Percentiles rank a stretch among this genome's conserved stretches.
phyloP scores from a whole-genome alignment of 306 rosid species.

The Prunus mume region DNA sequence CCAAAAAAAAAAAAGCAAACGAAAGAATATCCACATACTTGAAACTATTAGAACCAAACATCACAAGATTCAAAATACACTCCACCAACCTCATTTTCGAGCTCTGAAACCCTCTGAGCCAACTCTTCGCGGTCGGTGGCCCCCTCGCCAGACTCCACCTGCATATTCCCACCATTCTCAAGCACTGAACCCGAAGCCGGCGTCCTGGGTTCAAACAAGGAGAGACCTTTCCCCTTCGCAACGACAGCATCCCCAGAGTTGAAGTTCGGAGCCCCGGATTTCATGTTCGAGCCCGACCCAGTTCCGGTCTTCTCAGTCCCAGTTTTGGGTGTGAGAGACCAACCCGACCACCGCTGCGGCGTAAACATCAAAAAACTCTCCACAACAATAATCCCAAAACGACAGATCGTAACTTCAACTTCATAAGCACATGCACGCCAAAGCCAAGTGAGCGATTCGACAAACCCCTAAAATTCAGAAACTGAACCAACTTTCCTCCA shows the following conservation, averaged over 20 bases:
- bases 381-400: constrained; percentile 21
- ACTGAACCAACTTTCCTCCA: not conserved
- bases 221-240: constrained; percentile 53
- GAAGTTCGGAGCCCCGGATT: constrained; percentile 25
- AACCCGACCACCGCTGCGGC: constrained; percentile 65
- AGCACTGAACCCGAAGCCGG: constrained; percentile 35
- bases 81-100: constrained; percentile 78
- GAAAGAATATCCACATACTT: constrained; percentile 1
- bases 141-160: constrained; percentile 41
- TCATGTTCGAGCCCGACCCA: constrained; percentile 46
- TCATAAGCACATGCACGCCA: constrained; percentile 31
- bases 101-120: constrained; percentile 47
- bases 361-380: constrained; percentile 61
- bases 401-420: constrained; percentile 38
- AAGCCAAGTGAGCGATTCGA: not conserved
- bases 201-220: constrained; percentile 35
- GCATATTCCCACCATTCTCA: constrained; percentile 56
- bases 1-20: not conserved
- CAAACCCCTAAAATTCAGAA: constrained; percentile 14
- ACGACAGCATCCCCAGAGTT: constrained; percentile 43
- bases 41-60: not conserved
- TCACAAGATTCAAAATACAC: not conserved
- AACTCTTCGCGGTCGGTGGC: constrained; percentile 43
- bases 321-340: constrained; percentile 57
- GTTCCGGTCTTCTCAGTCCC: constrained; percentile 41